Evolutionary conservation across 1,284 basidiomycete species (phyloP), one percentile per base, ranked within the genome.

Genomic region (Anthracocystis setariae): DNA sequence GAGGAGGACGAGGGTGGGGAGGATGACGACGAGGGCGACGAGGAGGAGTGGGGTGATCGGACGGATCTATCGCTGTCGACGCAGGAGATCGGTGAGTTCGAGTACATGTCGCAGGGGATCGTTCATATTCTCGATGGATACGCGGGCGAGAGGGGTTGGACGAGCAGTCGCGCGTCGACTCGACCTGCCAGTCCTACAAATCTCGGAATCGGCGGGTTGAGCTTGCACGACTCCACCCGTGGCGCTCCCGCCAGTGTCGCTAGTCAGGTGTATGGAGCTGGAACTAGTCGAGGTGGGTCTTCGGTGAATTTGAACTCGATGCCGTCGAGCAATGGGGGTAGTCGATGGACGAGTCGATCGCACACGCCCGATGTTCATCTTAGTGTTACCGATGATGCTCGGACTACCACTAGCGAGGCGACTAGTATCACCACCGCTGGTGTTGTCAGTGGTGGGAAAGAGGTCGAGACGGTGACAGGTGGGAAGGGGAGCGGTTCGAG

Each of bases 51-150:
- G 57, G 61, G 54, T 3, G 61, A 76, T 33, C 23, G 62, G 20
- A 60, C 55, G n/a, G 78, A 80, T 25, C 64, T 78, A 3, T 63
- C 66, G 25, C 51, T 81, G 15, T 62, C 66, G n/a, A 38, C 62
- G 21, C 73, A 70, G 40, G 80, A 82, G 65, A 63, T 74, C 15
- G 69, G 60, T 9, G 80, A 82, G 58, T 76, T 82, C 23, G 76
- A 80, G 45, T 44, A 43, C 17, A 65, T 82, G 49, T 78, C 67
- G 13, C 67, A 60, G 20, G 69, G 68, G 40, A 67, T 82, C 35
- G 80, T 81, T 13, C 57, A 67, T 8, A 55, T 81, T 24, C 55
- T 81, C 27, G 76, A 81, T 43, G 63, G 59, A 1, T 82, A 78
- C 44, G 65, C 76, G 13, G 48, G 47, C 12, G 78, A 79, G 38